Conservation (phyloP, 495 filamentous ascomycete species). For the Tuber borchii region DNA sequence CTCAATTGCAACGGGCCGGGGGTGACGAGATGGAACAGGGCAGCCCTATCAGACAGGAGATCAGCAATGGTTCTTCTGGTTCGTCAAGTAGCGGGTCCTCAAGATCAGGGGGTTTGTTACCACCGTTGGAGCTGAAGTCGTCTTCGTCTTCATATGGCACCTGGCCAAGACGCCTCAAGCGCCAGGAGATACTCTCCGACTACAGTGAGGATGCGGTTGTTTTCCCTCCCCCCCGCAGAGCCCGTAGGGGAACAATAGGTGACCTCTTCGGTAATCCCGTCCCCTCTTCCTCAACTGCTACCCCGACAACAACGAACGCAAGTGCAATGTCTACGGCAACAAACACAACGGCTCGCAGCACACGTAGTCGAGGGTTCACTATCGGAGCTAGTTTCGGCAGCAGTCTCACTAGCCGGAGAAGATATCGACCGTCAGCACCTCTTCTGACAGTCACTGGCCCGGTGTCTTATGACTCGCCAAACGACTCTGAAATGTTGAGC, state of each 20-base stretch:
- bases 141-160: conserved; percentile 39
- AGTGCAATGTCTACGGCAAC: not conserved
- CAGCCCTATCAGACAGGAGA: not conserved
- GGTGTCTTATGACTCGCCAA: conserved; percentile 35
- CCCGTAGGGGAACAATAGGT: conserved; percentile 32
- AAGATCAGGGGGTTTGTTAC: conserved; percentile 19
- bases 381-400: conserved; percentile 34
- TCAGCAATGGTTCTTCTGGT: conserved; percentile 2
- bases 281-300: conserved; percentile 6
- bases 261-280: conserved; percentile 35
- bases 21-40: conserved; percentile 16
- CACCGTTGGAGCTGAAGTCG: conserved; percentile 37
- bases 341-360: conserved; percentile 15
- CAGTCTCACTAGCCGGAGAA: conserved; percentile 23
- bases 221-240: conserved; percentile 25
- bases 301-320: not conserved
- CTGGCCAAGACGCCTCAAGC: conserved; percentile 40
- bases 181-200: conserved; percentile 30
- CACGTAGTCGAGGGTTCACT: conserved; percentile 35
- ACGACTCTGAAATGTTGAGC: conserved; percentile 24
- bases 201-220: conserved; percentile 26
- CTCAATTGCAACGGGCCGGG: conserved; percentile 18
- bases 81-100: conserved; percentile 8
- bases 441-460: conserved; percentile 39
- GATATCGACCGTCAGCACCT: conserved; percentile 28